phyloP scores from a whole-genome alignment of 129 eudicot genomes.

The Flaveria trinervia region DNA sequence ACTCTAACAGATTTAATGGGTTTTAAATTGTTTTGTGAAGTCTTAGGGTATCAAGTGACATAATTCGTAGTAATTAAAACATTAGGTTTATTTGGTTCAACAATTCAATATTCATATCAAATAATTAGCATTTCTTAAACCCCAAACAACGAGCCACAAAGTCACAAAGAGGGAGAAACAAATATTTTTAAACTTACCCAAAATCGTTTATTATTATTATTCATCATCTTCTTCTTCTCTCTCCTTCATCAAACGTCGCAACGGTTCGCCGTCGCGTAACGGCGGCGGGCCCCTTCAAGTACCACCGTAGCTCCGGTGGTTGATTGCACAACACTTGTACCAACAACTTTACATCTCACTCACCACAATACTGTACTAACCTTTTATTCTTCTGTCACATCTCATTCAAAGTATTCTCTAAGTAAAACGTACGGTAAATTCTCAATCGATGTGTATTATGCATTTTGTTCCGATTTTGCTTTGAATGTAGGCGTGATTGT shows the following conservation, averaged over 20 bases:
- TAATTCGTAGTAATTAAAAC: not conserved
- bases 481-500: too few species aligned
- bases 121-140: slow-evolving; percentile 7
- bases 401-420: slow-evolving; percentile 13
- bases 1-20: too few species aligned
- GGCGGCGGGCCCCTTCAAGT: slow-evolving; percentile 38
- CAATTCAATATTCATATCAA: slow-evolving; percentile 6
- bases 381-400: slow-evolving; percentile 1
- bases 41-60: too few species aligned
- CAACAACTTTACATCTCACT: slow-evolving; percentile 4
- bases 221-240: slow-evolving; percentile 20
- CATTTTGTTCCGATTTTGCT: not conserved
- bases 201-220: not conserved
- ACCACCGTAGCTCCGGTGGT: slow-evolving; percentile 11
- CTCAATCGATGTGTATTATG: not conserved
- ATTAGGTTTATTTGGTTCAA: slow-evolving; percentile 22
- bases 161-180: slow-evolving; percentile 23
- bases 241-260: slow-evolving; percentile 53
- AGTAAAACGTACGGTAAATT: slow-evolving; percentile 23
- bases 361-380: not conserved
- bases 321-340: not conserved
- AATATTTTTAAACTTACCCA: slow-evolving; percentile 34
- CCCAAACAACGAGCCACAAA: not conserved
- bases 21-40: too few species aligned
- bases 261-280: slow-evolving; percentile 71